These are phyloP conservation scores for Pleurozium schreberi DNA, from an alignment of 225 moss, liverwort and hornwort species.

Conservation along the genomic window DNA sequence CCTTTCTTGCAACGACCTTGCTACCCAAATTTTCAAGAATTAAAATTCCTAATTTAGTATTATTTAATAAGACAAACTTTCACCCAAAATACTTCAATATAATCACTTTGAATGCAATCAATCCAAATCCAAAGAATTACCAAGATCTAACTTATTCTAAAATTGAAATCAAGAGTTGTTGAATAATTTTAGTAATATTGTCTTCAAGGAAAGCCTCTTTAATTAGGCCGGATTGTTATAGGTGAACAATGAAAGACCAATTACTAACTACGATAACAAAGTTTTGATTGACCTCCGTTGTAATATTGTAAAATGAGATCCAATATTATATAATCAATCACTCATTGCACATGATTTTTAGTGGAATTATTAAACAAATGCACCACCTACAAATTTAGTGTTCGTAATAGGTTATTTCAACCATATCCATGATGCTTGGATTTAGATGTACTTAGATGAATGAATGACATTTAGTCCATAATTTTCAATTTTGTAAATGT, in stretches of 20 bases:
- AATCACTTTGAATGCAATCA: background rate
- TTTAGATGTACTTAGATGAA: background rate
- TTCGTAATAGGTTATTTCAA: background rate
- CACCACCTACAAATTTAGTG: background rate
- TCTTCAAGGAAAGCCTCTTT: too few species aligned
- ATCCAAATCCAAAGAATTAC: background rate
- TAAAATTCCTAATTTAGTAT: background rate
- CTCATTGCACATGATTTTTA: background rate
- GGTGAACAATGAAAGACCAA: background rate
- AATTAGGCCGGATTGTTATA: background rate
- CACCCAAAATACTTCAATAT: background rate
- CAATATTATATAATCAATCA: background rate
- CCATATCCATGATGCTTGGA: fast-evolving
- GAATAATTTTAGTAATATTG: background rate
- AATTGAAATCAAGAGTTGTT: background rate
- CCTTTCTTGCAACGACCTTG: too few species aligned
- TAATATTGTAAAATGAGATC: background rate
- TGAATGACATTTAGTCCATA: background rate
- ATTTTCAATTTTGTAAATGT: too few species aligned
- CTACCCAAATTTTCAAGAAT: background rate
- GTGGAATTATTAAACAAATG: background rate
- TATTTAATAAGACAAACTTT: background rate
- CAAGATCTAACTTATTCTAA: background rate
- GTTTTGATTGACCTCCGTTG: fast-evolving
- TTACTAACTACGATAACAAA: background rate